Evolutionary conservation across 2,329 filamentous ascomycete species (phyloP).

Genomic region (Aureobasidium sp.): DNA sequence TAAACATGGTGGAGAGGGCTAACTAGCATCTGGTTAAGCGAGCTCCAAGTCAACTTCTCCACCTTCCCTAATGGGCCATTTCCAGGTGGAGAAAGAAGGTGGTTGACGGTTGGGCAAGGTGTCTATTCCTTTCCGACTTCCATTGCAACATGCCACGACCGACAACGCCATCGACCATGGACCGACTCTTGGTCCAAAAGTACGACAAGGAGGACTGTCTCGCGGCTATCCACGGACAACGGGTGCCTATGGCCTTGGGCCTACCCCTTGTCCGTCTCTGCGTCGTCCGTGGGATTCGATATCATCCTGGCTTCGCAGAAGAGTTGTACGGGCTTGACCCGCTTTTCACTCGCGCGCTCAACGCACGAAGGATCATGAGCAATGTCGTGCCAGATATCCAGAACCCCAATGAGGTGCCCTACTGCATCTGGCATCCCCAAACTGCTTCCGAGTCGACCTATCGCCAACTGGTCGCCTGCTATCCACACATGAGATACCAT

Average conservation of each 20-base stretch:
- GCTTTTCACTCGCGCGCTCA: conserved; percentile 23
- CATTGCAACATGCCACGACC: too few species aligned
- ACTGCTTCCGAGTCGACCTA: conserved; percentile 33
- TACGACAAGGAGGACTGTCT: neutral
- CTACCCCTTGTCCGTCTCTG: neutral
- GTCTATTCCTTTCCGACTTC: too few species aligned
- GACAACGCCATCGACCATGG: too few species aligned
- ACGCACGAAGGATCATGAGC: conserved; percentile 35
- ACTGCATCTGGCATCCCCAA: conserved; percentile 40
- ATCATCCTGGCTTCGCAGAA: conserved; percentile 18
- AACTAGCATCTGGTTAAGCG: too few species aligned
- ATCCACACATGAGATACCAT: conserved; percentile 31
- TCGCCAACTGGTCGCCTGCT: conserved; percentile 27
- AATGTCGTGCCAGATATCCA: conserved; percentile 27
- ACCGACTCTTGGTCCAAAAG: too few species aligned
- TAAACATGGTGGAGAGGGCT: too few species aligned
- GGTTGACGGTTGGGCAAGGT: too few species aligned
- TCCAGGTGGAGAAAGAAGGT: too few species aligned
- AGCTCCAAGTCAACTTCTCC: too few species aligned
- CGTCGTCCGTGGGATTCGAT: conserved; percentile 20
- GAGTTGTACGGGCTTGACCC: conserved; percentile 15
- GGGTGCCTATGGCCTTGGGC: neutral
- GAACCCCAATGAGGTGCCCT: conserved; percentile 26
- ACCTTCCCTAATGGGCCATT: too few species aligned
- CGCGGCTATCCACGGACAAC: conserved; percentile 1